Evolutionary conservation across 202 grass and related monocot genomes (phyloP).

Genomic region (Elaeis oleifera): DNA sequence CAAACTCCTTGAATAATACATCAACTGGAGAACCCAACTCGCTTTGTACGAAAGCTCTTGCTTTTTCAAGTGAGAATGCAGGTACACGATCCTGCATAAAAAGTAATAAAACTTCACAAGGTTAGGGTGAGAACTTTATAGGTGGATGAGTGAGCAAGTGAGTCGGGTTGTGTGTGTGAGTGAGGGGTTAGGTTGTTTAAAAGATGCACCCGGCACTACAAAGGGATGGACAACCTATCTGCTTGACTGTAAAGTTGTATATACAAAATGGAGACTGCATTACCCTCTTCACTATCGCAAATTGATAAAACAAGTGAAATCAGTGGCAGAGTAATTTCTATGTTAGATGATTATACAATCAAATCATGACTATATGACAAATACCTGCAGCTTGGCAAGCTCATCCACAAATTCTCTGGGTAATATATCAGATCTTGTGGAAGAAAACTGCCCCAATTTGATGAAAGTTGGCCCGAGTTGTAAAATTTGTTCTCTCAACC

Average conservation of each 20-base stretch:
- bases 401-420: conserved; percentile 89
- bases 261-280: too few species aligned
- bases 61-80: conserved; percentile 93
- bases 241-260: too few species aligned
- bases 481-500: conserved; percentile 92
- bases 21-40: conserved; percentile 86
- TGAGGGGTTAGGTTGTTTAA: too few species aligned
- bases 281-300: too few species aligned
- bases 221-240: too few species aligned
- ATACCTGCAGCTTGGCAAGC: conserved; percentile 94
- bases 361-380: neutral
- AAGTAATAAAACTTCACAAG: neutral
- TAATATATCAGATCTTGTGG: conserved; percentile 93
- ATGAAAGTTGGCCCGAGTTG: conserved; percentile 96
- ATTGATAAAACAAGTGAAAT: too few species aligned
- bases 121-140: too few species aligned
- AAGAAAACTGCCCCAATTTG: conserved; percentile 89
- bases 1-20: conserved; percentile 80
- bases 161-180: too few species aligned
- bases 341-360: too few species aligned
- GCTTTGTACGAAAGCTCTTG: conserved; percentile 67
- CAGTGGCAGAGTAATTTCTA: too few species aligned
- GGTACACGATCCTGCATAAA: conserved; percentile 81
- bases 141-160: too few species aligned
- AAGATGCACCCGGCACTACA: too few species aligned